phyloP scores from a whole-genome alignment of 441 rosid species.

The Arabidopsis lyrata region DNA sequence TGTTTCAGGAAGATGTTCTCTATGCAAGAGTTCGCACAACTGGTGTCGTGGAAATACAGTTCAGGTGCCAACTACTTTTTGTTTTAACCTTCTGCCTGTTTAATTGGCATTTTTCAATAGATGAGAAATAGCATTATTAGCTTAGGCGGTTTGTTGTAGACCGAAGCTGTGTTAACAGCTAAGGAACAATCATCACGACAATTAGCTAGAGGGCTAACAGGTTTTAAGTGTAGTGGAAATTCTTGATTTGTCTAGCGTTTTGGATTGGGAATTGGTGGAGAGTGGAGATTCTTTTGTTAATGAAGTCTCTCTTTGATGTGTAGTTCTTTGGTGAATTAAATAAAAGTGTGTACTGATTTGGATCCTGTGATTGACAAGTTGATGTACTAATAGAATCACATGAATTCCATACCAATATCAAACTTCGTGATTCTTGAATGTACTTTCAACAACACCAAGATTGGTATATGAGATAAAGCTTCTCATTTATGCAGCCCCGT shows the following conservation, averaged over 20 bases:
- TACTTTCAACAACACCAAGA: not conserved
- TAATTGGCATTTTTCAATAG: not conserved
- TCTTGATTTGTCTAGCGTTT: not conserved
- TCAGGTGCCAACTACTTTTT: constrained; percentile 67
- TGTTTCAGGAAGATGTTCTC: constrained; percentile 91
- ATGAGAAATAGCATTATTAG: constrained; percentile 5
- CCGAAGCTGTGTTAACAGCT: constrained; percentile 8
- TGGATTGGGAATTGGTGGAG: not conserved
- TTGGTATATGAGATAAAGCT: constrained; percentile 19
- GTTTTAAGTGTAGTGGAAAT: not conserved
- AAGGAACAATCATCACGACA: not conserved
- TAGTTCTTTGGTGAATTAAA: constrained; percentile 1
- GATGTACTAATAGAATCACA: constrained; percentile 11
- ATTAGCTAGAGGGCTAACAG: not conserved
- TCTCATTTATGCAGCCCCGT: constrained; percentile 76
- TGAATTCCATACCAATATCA: not conserved
- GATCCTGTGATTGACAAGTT: constrained; percentile 16
- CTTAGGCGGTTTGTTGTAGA: not conserved
- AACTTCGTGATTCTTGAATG: not conserved
- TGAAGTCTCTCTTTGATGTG: not conserved
- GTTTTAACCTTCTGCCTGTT: constrained; percentile 1
- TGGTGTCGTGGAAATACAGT: constrained; percentile 97
- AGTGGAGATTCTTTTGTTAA: not conserved
- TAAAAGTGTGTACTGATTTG: not conserved
- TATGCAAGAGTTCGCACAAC: constrained; percentile 98